phyloP scores from a whole-genome alignment of 768 basidiomycete species.

The Boletus rubropictus region DNA sequence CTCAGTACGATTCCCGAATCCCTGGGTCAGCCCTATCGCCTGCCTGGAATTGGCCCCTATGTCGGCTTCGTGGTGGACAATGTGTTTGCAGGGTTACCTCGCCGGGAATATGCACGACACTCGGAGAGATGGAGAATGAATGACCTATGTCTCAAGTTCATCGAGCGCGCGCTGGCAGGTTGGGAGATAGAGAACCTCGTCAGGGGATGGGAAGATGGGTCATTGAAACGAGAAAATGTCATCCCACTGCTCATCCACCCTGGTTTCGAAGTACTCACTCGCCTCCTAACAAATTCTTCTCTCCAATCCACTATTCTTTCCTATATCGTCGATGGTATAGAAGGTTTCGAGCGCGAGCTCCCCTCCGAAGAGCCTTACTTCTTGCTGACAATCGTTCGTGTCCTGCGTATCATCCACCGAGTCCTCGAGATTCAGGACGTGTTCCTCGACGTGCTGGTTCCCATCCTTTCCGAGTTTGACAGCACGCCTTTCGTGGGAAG shows the following conservation, averaged over 20 bases:
- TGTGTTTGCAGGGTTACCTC: slow-evolving; percentile 73
- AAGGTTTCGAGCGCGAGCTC: slow-evolving; percentile 66
- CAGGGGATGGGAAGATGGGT: slow-evolving; percentile 46
- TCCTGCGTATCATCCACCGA: slow-evolving; percentile 75
- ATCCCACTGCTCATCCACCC: slow-evolving; percentile 66
- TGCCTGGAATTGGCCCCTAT: slow-evolving; percentile 78
- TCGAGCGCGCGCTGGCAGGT: slow-evolving; percentile 77
- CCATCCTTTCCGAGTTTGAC: slow-evolving; percentile 63
- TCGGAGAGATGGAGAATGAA: slow-evolving; percentile 85
- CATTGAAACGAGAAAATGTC: slow-evolving; percentile 48
- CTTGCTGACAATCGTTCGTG: slow-evolving; percentile 68
- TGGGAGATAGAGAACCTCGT: slow-evolving; percentile 77
- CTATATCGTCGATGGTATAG: slow-evolving; percentile 76
- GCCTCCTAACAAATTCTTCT: slow-evolving; percentile 64
- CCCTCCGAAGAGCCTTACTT: slow-evolving; percentile 69
- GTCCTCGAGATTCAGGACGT: slow-evolving; percentile 82
- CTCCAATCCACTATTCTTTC: slow-evolving; percentile 71
- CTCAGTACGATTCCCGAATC: slow-evolving; percentile 74
- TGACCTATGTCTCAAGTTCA: slow-evolving; percentile 75
- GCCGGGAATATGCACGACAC: slow-evolving; percentile 66
- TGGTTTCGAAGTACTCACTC: slow-evolving; percentile 80
- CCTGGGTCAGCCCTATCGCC: slow-evolving; percentile 74
- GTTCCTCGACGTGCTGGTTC: slow-evolving; percentile 84
- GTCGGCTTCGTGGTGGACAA: slow-evolving; percentile 84
- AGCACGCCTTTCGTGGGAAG: slow-evolving; percentile 49